Evolutionary conservation across 345 rosid species (phyloP).

Genomic region (Turritis glabra): DNA sequence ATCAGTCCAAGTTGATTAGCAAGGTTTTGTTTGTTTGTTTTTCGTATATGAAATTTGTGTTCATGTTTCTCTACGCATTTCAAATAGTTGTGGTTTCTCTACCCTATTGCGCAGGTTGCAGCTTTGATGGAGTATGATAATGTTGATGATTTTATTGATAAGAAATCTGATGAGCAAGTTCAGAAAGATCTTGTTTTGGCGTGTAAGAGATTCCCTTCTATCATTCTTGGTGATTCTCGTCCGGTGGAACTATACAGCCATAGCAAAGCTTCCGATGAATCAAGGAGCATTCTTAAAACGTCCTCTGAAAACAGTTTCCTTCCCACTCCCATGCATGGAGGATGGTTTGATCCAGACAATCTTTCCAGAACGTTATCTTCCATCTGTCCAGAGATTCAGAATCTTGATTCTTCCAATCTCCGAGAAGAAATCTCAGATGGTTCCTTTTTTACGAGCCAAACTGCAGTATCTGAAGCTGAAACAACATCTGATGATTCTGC

Average conservation of each 20-base stretch:
- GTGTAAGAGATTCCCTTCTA: constrained; percentile 76
- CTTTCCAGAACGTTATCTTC: constrained; percentile 53
- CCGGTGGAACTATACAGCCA: constrained; percentile 64
- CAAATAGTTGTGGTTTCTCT: not conserved
- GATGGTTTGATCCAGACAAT: constrained; percentile 51
- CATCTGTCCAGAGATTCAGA: constrained; percentile 41
- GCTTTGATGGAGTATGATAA: constrained; percentile 53
- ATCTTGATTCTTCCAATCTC: constrained; percentile 42
- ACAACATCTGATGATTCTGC: constrained; percentile 34
- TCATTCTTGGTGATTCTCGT: constrained; percentile 61
- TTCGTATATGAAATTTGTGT: not conserved
- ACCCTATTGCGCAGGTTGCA: constrained; percentile 50
- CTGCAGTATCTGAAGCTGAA: constrained; percentile 41
- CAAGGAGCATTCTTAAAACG: constrained; percentile 38
- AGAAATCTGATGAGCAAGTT: constrained; percentile 39
- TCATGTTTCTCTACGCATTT: constrained; percentile 11
- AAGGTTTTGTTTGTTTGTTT: constrained; percentile 35
- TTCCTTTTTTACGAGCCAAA: constrained; percentile 33
- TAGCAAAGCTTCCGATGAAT: constrained; percentile 32
- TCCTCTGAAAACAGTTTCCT: constrained; percentile 43
- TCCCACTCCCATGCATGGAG: constrained; percentile 40
- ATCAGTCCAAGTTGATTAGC: constrained; percentile 49
- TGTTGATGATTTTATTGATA: constrained; percentile 51
- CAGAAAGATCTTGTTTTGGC: constrained; percentile 59
- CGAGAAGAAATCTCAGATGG: constrained; percentile 39